A percentile compares a stretch with the other conserved stretches of the same genome.
These are phyloP conservation scores for Skeletonema menzelii DNA, from an alignment of 108 stramenopile species.

Conservation along the genomic window DNA sequence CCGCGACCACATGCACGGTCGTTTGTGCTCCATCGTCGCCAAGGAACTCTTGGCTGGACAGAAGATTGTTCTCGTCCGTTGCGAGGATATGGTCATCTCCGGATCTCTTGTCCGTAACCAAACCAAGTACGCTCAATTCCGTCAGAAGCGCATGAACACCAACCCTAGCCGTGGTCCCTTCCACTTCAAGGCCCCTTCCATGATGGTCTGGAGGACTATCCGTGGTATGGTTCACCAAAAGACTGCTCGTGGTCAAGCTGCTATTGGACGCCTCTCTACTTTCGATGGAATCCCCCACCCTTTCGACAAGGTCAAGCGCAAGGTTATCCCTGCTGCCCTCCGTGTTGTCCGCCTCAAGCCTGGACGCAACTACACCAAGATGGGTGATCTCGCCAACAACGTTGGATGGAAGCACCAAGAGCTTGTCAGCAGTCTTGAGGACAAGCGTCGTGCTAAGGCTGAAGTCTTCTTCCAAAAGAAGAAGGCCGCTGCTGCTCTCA, in stretches of 20 bases:
- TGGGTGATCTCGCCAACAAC: conserved; percentile 90
- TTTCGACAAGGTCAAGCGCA: conserved; percentile 98
- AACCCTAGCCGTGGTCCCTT: conserved; percentile 96
- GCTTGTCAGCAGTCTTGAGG: conserved; percentile 88
- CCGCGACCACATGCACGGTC: conserved; percentile 99
- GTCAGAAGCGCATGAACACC: conserved; percentile 97
- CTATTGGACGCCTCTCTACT: conserved; percentile 91
- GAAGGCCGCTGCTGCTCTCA: conserved; percentile 79
- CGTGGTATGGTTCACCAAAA: conserved; percentile 99
- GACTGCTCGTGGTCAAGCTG: conserved; percentile 94
- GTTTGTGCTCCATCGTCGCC: conserved; percentile 96
- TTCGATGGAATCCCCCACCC: conserved; percentile 99
- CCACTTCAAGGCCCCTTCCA: conserved; percentile 96
- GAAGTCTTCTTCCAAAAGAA: conserved; percentile 96
- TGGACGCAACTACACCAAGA: conserved; percentile 89
- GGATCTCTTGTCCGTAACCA: conserved; percentile 95
- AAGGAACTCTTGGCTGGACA: conserved; percentile 99
- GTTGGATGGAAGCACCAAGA: conserved; percentile 99
- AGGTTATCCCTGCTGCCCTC: conserved; percentile 98
- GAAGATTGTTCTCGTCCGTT: conserved; percentile 96
- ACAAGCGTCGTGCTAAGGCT: conserved; percentile 92
- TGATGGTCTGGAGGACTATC: conserved; percentile 98
- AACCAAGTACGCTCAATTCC: conserved; percentile 97
- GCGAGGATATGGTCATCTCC: conserved; percentile 96
- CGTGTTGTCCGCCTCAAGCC: conserved; percentile 92